Base-by-base conservation (phyloP, 176 grass and related monocot genomes). In the Oryza meridionalis region DNA sequence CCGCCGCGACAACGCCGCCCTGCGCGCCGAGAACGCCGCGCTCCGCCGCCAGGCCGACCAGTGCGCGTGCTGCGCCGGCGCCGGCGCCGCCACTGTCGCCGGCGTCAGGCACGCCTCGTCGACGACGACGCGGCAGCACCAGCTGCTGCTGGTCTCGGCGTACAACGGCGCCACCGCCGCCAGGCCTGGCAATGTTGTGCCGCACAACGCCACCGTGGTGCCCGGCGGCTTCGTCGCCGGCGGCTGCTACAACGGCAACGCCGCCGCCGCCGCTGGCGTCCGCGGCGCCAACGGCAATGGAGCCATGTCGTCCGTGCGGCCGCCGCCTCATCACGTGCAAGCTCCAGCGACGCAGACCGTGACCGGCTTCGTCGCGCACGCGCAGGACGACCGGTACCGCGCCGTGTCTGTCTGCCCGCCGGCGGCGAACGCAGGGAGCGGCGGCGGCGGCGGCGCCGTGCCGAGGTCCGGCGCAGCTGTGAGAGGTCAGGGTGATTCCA, bases 21-120 rank as follows among this genome's bases (percentile, higher is more conserved):
- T 94, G 10, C 80, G 81, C 19, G 87, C 87, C 63, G 92, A 94
- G 69, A 94, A 91, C 81, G 77, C 85, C 88, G 81, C 87, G n/a
- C 90, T 94, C 43, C 72, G 87, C 27, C 75, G 86, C 77, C 72
- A 86, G 58, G 86, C 87, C 17, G 85, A 82, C 50, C 77, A 76
- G 62, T 88, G 85, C 71, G 75, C 40, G 1, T 84, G 81, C 73
- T 31, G 77, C 66, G 38, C 15, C 66, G 53, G 35, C 53, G 51
- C 51, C 65, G 66, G 16, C n/a, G n/a, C n/a, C 32, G 35, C 35
- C 35, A 37, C 35, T 37, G 35, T 37, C 85, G 72, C 51, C 51
- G 64, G 19, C 31, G 43, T 37, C 17, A 73, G 13, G 26, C 64
- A 62, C 32, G 21, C 45, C 50, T n/a, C 63, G 65, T 9, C 58